Base-by-base conservation (phyloP, 2,329 filamentous ascomycete species). In the Stagonosporopsis tanaceti region DNA sequence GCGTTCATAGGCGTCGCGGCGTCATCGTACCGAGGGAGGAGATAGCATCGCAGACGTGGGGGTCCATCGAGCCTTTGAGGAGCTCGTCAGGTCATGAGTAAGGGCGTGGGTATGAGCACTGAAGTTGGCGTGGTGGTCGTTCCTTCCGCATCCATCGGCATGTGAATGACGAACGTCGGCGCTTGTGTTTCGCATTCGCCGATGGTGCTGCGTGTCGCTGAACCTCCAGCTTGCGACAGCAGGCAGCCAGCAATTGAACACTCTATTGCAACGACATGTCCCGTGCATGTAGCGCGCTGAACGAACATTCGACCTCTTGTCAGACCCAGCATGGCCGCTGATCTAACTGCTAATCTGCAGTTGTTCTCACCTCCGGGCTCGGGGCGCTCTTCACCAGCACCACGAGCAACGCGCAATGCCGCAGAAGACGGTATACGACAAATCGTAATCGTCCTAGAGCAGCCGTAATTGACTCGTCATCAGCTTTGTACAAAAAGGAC, bases 341-440 rank as follows among this genome's bases (percentile, higher is more conserved):
- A 77, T 69, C 57, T 69, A 9, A 50, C 72, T 66, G 66, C 70
- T 61, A 75, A 71, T 53, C 60, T 73, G 65, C 73, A 73, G 64
- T 50, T 74, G 51, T 71, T 73, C 62, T 95, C 93, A 62, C 92
- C 92, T 70, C 87, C 91, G 74, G 93, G 89, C 84, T 95, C 92
- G 75, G 92, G 92, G 62, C 89, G 90, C 72, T 87, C 88, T 64
- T 92, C 91, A 74, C 92, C 90, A 63, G 87, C 87, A 38, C 84
- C 86, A 63, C 87, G 89, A 74, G 89, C 91, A 80, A 89, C 90
- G 85, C 90, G 90, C 77, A 89, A 88, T 76, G 89, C 89, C 74
- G 83, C 89, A 59, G 88, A 91, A 71, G 87, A 89, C 79, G 90
- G 92, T 96, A 84, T 75, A 85, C 74, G 64, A 22, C 32, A 30